A percentile compares a stretch with the other conserved stretches of the same genome.
Evolutionary conservation across 2,329 filamentous ascomycete genomes (phyloP).

Genomic region (Fusarium robinianum): DNA sequence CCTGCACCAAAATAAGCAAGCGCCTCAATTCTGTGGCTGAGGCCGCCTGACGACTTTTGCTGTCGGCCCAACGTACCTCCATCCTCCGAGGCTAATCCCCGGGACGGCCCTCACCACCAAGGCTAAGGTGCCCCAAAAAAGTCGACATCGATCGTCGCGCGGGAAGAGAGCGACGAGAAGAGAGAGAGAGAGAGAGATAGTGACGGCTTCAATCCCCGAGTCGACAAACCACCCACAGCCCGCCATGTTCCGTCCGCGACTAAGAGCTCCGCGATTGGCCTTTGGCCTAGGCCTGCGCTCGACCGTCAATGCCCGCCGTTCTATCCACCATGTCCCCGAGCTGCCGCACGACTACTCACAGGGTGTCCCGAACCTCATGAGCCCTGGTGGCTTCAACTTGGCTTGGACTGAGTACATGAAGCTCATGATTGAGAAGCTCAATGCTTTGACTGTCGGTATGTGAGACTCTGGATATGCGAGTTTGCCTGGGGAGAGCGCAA

Average conservation of each 20-base stretch:
- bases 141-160: constrained; percentile 7
- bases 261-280: constrained; percentile 55
- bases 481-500: constrained; percentile 9
- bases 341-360: constrained; percentile 53
- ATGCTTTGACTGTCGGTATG: constrained; percentile 72
- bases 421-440: constrained; percentile 75
- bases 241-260: constrained; percentile 57
- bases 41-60: too few relatives aligned
- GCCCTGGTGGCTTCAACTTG: constrained; percentile 68
- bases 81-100: constrained; percentile 12
- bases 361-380: constrained; percentile 72
- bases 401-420: constrained; percentile 85
- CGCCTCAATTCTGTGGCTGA: too few relatives aligned
- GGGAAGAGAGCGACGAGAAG: not conserved
- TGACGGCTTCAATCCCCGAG: not conserved
- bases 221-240: constrained; percentile 9
- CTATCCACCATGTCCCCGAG: constrained; percentile 53
- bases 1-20: too few relatives aligned
- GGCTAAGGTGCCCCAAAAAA: constrained; percentile 29
- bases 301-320: constrained; percentile 44
- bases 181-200: not conserved
- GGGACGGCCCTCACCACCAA: constrained; percentile 23
- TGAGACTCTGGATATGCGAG: constrained; percentile 17
- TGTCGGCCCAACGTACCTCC: constrained; percentile 31
- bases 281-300: constrained; percentile 45